Conservation (phyloP, 441 rosid genomes). For the Pelargonium citronellum region DNA sequence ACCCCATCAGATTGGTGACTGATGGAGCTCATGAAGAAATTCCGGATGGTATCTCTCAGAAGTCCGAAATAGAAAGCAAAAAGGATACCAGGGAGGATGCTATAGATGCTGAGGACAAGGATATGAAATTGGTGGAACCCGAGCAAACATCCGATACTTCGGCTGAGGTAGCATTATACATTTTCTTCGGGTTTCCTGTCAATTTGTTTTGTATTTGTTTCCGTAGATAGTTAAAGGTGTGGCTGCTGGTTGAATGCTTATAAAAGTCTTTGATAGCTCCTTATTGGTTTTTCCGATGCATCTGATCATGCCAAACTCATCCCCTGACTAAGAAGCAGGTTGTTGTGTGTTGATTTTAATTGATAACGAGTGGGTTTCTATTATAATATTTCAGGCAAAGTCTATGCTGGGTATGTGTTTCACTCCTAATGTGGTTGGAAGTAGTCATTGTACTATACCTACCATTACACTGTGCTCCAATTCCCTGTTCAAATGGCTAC, state of each 20-base stretch:
- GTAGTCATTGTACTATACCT: background rate
- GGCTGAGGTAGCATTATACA: background rate
- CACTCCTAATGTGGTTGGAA: background rate
- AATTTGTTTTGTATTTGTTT: background rate
- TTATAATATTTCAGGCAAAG: background rate
- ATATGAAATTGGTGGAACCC: background rate
- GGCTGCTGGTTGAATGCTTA: background rate
- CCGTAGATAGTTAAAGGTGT: background rate
- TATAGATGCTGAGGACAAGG: too few relatives aligned
- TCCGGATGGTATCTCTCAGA: conserved; percentile 7
- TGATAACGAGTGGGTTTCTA: background rate
- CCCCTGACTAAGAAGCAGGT: too few relatives aligned
- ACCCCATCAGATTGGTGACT: conserved; percentile 48
- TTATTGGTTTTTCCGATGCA: background rate
- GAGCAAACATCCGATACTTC: background rate
- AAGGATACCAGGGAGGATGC: background rate
- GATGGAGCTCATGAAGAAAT: conserved; percentile 17
- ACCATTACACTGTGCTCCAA: background rate
- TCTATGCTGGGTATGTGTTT: background rate
- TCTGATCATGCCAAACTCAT: background rate
- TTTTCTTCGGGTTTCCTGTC: background rate
- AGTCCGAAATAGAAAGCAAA: background rate
- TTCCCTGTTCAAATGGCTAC: background rate
- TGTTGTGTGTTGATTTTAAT: too few relatives aligned
- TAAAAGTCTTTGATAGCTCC: too few relatives aligned